Percentiles rank a stretch among this genome's conserved stretches.
These are phyloP conservation scores for Scedosporium boydii DNA, from an alignment of 2,329 filamentous ascomycete species.

Conservation along the genomic window DNA sequence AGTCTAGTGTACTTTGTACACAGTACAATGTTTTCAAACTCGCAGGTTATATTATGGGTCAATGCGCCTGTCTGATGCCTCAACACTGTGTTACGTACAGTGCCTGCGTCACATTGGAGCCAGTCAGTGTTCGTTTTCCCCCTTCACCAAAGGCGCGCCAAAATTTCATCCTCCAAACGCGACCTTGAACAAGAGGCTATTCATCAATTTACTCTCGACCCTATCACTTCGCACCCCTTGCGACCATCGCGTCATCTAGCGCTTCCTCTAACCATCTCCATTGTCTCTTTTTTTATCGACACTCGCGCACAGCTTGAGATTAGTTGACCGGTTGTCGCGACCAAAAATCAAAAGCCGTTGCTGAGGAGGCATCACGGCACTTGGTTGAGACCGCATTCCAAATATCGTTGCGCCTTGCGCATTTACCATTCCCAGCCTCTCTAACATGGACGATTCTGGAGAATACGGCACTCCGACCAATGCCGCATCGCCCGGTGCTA, in stretches of 20 bases:
- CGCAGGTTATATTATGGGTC: no score
- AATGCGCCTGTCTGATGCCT: neutral
- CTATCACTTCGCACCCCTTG: constrained; percentile 3
- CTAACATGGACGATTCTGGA: constrained; percentile 49
- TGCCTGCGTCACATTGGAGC: neutral
- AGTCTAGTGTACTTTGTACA: no score
- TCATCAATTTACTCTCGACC: constrained; percentile 7
- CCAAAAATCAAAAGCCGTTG: no score
- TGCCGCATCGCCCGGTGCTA: constrained; percentile 46
- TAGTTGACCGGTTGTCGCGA: no score
- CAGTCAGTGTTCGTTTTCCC: neutral
- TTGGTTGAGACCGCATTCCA: no score
- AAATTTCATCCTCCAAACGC: constrained; percentile 24
- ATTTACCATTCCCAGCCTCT: constrained; percentile 13
- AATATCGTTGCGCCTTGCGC: neutral
- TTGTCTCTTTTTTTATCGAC: neutral
- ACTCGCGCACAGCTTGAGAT: neutral
- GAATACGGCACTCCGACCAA: constrained; percentile 49
- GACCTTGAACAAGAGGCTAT: constrained; percentile 9
- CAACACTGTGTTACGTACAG: neutral
- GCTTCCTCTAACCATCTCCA: neutral
- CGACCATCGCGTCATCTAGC: neutral
- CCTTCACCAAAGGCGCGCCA: constrained; percentile 20
- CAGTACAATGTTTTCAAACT: no score
- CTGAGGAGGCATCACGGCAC: no score